Percentiles rank a stretch among this genome's conserved stretches.
phyloP scores from a whole-genome alignment of 2,329 filamentous ascomycete species.

The Colletotrichum phormii region DNA sequence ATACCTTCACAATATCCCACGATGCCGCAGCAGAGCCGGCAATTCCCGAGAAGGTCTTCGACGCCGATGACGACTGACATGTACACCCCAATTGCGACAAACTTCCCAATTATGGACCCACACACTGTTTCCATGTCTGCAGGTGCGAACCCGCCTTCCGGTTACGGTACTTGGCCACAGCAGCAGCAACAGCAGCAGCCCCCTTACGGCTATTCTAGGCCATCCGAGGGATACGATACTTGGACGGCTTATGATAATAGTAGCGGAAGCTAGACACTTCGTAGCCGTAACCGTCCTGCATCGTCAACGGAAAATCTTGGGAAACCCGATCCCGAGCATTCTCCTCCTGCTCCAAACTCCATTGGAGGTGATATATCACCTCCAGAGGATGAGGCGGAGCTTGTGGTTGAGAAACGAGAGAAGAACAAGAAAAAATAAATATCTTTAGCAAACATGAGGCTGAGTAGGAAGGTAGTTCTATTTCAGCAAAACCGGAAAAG shows the following conservation, averaged over 20 bases:
- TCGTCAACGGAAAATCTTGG: neutral
- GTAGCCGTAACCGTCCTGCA: neutral
- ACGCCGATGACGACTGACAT: slow-evolving; percentile 53
- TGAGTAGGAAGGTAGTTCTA: neutral
- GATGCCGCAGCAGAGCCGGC: slow-evolving; percentile 49
- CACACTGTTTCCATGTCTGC: slow-evolving; percentile 52
- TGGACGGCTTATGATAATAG: slow-evolving; percentile 49
- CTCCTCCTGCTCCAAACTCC: neutral
- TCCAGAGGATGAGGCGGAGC: neutral
- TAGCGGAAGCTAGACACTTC: neutral
- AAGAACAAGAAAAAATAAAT: neutral
- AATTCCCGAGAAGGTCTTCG: slow-evolving; percentile 57
- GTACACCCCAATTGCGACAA: slow-evolving; percentile 54
- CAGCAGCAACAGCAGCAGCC: slow-evolving; percentile 43
- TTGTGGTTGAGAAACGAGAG: neutral
- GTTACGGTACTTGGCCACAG: slow-evolving; percentile 55
- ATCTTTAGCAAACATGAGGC: neutral
- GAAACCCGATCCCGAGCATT: neutral
- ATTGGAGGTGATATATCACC: neutral
- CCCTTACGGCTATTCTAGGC: slow-evolving; percentile 55
- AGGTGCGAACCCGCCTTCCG: slow-evolving; percentile 49
- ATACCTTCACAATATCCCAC: slow-evolving; percentile 52
- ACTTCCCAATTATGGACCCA: slow-evolving; percentile 50
- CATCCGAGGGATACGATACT: slow-evolving; percentile 50
- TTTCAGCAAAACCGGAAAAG: neutral